Base-by-base conservation (phyloP, 2,329 filamentous ascomycete genomes). In the Coniella lustricola region DNA sequence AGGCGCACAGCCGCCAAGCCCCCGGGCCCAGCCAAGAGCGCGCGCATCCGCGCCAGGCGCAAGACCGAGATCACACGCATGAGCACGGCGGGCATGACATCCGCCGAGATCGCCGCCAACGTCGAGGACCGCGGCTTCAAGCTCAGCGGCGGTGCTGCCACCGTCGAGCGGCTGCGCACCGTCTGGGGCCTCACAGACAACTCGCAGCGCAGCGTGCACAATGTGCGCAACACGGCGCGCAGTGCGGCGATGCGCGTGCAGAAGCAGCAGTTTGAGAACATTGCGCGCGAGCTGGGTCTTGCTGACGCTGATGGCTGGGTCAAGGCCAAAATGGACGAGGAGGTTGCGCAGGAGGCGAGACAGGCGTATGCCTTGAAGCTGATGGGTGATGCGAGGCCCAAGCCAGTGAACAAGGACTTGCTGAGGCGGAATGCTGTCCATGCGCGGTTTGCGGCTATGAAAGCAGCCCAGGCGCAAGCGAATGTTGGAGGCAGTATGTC, bases 31-130 rank as follows among this genome's bases (percentile, higher is more conserved):
- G 21, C 29, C n/a, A 40, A 41, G 17, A 21, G 39, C 13, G 47
- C 41, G n/a, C 47, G 50, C 4, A 32, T 50, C 9, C 43, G 43
- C 17, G 43, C 46, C 8, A 39, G 49, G 47, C 50, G 47, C 29
- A 46, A 50, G 31, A 47, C 50, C 18, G 50, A 52, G 38, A 46
- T 52, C 35, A 39, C 35, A n/a, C 43, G 47, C 18, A 52, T 52
- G 50, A 52, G 38, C 2, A 44, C 43, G 14, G 46, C 46, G 21
- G 46, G 50, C 25, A 40, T 52, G 46, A 39, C 46, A 10, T 18
- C 39, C 0, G 35, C 42, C 17, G 13, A 49, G 14, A 47, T 50
- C n/a, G 47, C 47, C 0, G 39, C 49, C 29, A 50, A 52, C 38
- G 46, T 52, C 14, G 18, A 18, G 17, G 38, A 33, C 20, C 46